These are phyloP conservation scores for Rubia tinctorum DNA, from an alignment of 305 asterid species.

Conservation along the genomic window DNA sequence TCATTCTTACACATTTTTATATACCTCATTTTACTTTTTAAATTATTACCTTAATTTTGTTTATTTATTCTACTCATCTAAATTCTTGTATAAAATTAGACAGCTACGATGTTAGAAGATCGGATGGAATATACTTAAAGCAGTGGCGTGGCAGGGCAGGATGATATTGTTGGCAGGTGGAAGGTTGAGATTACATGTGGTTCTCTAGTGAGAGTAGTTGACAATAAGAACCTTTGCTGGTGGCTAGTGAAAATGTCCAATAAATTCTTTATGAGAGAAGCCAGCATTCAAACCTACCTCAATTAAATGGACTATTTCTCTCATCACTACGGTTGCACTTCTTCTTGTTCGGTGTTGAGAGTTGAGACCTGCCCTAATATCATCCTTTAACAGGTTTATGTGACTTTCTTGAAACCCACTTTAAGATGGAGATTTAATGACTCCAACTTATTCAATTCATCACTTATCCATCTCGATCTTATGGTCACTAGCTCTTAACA, in stretches of 20 bases:
- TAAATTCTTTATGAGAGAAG: background rate
- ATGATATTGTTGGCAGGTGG: constrained; percentile 16
- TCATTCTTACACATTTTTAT: too few species aligned
- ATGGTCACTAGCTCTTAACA: background rate
- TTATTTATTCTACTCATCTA: too few species aligned
- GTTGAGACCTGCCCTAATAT: background rate
- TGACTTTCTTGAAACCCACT: too few species aligned
- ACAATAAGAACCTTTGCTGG: constrained; percentile 1
- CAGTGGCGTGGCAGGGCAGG: background rate
- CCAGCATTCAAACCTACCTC: constrained; percentile 10
- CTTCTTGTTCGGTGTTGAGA: background rate
- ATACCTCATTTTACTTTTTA: too few species aligned
- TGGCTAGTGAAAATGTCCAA: constrained; percentile 4
- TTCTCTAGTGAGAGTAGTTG: constrained; percentile 8
- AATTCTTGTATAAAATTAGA: too few species aligned
- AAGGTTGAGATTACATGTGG: constrained; percentile 13
- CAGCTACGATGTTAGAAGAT: too few species aligned
- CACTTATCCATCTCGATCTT: background rate
- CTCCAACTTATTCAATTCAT: background rate
- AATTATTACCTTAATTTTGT: too few species aligned
- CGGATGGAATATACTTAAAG: background rate
- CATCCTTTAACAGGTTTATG: background rate
- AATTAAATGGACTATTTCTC: background rate
- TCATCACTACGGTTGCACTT: background rate
- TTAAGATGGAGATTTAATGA: background rate